Evolutionary conservation across 768 basidiomycete genomes (phyloP).

Genomic region (Bullera alba): DNA sequence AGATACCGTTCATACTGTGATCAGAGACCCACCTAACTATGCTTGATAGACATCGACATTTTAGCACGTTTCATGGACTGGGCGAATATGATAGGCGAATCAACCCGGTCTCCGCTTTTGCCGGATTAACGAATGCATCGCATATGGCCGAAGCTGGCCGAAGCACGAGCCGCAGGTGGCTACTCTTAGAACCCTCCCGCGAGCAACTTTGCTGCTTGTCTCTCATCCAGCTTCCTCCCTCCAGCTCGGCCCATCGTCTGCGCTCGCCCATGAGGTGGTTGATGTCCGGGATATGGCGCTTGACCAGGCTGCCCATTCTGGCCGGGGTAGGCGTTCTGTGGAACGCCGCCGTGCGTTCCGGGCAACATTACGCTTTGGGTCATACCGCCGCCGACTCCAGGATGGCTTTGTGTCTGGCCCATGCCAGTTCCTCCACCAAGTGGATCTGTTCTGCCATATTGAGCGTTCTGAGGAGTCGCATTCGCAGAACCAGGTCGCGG

Average conservation of each 20-base stretch:
- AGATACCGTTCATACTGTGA: too few species aligned
- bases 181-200: slow-evolving; percentile 31
- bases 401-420: too few species aligned
- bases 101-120: too few species aligned
- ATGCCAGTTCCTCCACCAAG: slow-evolving; percentile 20
- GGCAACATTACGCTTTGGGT: slow-evolving; percentile 38
- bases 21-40: too few species aligned
- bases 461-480: not conserved
- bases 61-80: too few species aligned
- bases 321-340: not conserved
- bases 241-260: slow-evolving; percentile 16
- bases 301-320: not conserved
- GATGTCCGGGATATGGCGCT: not conserved
- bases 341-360: not conserved
- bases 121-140: too few species aligned
- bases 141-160: too few species aligned
- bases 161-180: too few species aligned
- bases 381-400: slow-evolving; percentile 8
- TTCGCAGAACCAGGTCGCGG: not conserved
- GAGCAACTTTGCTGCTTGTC: slow-evolving; percentile 39
- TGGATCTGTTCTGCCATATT: slow-evolving; percentile 10
- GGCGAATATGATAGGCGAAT: too few species aligned
- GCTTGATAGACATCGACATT: too few species aligned
- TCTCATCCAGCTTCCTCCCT: slow-evolving; percentile 30
- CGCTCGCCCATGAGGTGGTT: not conserved